Base-by-base conservation (phyloP, 2,329 filamentous ascomycete species). In the Trichoderma hamatum region DNA sequence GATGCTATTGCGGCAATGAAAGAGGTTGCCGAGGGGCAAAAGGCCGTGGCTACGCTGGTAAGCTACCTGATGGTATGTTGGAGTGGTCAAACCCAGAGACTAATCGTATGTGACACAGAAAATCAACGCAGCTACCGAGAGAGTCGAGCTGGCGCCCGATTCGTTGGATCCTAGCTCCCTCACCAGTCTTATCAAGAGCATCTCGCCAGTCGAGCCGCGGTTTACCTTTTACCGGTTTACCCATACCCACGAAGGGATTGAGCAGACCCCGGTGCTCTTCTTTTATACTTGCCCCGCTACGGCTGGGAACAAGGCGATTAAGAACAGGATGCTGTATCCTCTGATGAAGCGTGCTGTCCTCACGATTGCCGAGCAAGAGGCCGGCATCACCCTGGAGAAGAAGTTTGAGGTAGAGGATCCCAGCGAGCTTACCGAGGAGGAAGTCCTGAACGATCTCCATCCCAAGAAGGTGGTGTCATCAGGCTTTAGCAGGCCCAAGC, bases 311-410 rank as follows among this genome's bases (percentile, higher is more conserved):
- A 92, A 89, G 80, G 83, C 86, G 64, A 92, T 96, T 82, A 94
- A 93, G 82, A 90, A 92, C 80, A 86, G 92, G 72, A 96, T 96
- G 93, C 80, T 96, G 76, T 96, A 96, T 78, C 92, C 92, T 39
- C 82, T 90, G 30, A 90, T 89, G 82, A 90, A 89, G 80, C 83
- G 87, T 13, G 86, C 88, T 28, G 90, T 92, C 3, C 82, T 94
- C 34, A 80, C 83, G n/a, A 78, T 90, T 39, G 92, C 92, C 21
- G 87, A 89, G 74, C 81, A 80, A 43, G 87, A 92, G 72, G 90
- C 88, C 1, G 89, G 89, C 0, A 76, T 95, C 62, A 84, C 82
- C 68, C 82, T 93, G 5, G 89, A 88, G 69, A 94, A 92, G 85
- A 90, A 86, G 77, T 89, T 91, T 70, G 88, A 90, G 78, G 86